Base-by-base conservation (phyloP, 768 basidiomycete genomes). In the Russula olivacea region DNA sequence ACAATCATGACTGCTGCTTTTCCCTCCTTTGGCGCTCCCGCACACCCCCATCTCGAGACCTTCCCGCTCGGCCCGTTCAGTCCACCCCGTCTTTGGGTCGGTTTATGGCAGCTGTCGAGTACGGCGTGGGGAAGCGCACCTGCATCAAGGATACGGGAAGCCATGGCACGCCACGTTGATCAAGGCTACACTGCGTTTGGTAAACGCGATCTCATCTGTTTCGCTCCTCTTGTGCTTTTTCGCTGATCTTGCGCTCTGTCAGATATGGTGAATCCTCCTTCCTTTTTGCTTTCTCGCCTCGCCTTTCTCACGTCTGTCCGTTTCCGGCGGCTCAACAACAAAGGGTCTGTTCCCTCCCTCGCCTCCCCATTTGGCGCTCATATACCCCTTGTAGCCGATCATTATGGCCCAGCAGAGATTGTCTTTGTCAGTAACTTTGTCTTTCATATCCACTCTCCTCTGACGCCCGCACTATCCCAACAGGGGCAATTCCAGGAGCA, bases 71-170 rank as follows among this genome's bases (percentile, higher is more conserved):
- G 87, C 17, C 80, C 81, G 5, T 80, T 83, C 68, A 69, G 69
- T 25, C 79, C 78, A 21, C 85, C 89, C 40, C 82, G 89, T 59
- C 70, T 91, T 58, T 89, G 87, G 86, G 82, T 80, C 8, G 89
- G 89, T 11, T 80, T 93, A 3, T 93, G 91, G 91, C 91, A 93
- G 65, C 81, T 93, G 41, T 91, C 91, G 12, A 88, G 88, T 70
- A 88, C 86, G 55, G 89, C 90, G 2, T 93, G 91, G 91, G 91
- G 91, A 21, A 87, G 81, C 52, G 87, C 87, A 2, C 78, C 87
- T 0, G 82, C 83, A 1, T 68, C 79, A 34, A 85, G 83, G 69
- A 81, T 93, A 61, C 83, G 84, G 57, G 76, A 80, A 65, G 85
- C 81, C 45, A 90, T 93, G 88, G 75, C 72, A 19, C 80, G 78